Evolutionary conservation across 2,329 filamentous ascomycete species (phyloP), one percentile per base, ranked within the genome.

Genomic region (Trichoderma koningiopsis): DNA sequence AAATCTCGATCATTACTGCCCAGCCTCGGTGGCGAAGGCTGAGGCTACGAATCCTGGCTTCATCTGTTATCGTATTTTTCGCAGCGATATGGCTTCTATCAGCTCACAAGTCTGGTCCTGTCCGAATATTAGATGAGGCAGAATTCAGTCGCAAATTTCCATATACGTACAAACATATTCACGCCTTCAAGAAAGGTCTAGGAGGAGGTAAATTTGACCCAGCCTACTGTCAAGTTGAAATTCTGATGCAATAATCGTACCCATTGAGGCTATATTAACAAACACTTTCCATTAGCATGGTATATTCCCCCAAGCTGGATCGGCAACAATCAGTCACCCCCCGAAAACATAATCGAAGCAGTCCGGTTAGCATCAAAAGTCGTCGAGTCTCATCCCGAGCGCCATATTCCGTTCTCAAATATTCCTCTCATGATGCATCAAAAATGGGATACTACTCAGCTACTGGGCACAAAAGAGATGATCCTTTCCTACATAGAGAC

Each of bases 371-470:
- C 72, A 24, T 72, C 72, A 49, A 43, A 70, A 10, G 49, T 6
- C 19, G 70, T 71, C 47, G 69, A 71, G 13, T 43, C 52, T 19
- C 56, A 68, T 3, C 53, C 63, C 19, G 52, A 72, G 8, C 69
- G 74, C 35, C 70, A 70, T 27, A 49, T 74, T 4, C 63, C 71
- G 35, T 74, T 70, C 59, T 75, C 74, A 22, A 74, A 72, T 1
- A 75, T 75, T 10, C 74, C 74, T 5, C 65, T 75, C 4, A 56
- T 75, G n/a, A 68, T 74, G 7, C 74, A 75, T 64, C 74, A 75
- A 58, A 75, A 73, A 24, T 74, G 70, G 56, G 72, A 72, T 14
- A 61, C 72, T 4, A 68, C 73, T 31, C 55, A 7, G 14, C 72
- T 47, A 35, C 68, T 49, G 33, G 65, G 49, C 64, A 73, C 71